Evolutionary conservation across 2,329 filamentous ascomycete genomes (phyloP), one percentile per base, ranked within the genome.

Genomic region (Teratosphaeriaceae sp.): DNA sequence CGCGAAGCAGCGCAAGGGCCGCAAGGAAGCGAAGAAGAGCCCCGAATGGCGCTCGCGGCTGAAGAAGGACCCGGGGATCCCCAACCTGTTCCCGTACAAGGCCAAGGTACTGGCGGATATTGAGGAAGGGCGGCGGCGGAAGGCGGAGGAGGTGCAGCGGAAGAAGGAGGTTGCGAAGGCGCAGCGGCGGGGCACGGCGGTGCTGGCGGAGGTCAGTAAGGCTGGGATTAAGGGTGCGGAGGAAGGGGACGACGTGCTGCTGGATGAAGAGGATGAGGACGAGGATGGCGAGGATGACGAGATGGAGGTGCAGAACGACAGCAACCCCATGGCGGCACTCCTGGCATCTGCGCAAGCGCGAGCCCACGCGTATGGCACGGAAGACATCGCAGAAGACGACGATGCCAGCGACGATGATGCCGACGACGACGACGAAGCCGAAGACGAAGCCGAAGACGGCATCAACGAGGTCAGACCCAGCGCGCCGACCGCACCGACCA

Each of bases 51-150:
- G 85, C 56, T 89, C 88, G 46, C 86, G 88, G 65, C 65, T 95
- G 55, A 97, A 96, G 79, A 98, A 97, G 72, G 92, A 98, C 59
- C 92, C 90, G 19, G 92, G 92, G 38, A 96, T 98, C 49, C 92
- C 92, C 30, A 98, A 97, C 62, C 71, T 96, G 26, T 98, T 96
- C 70, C 92, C 92, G 1, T 96, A 92, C 75, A 98, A 98, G 72
- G 89, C 96, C 65, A 89, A 85, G 73, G 78, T 98, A 21, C 77
- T 98, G 24, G 81, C 89, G 45, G 88, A 98, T 67, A 94, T 98
- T 56, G 92, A 98, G 69, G 87, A 95, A 69, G 84, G 80, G 57
- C 84, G 84, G 61, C 72, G 83, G 53, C 72, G 78, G 64, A 96
- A 90, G 72, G 80, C 80, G 51, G 88, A 95, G 60, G 87, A 95